phyloP scores from a whole-genome alignment of 2,329 filamentous ascomycete genomes.

The Hypoxylon sp. region DNA sequence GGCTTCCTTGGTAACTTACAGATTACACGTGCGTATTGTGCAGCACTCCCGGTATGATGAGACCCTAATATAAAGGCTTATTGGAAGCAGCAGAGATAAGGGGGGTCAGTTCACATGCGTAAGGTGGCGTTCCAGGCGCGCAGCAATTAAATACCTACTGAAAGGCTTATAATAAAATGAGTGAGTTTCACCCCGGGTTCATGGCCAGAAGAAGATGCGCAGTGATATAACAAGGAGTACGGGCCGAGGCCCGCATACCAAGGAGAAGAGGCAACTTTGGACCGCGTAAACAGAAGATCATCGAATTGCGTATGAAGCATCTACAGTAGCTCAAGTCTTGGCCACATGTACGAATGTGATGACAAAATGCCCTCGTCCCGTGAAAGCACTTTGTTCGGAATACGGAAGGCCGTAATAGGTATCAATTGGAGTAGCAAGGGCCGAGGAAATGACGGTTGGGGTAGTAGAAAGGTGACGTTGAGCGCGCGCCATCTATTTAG shows the following conservation, averaged over 20 bases:
- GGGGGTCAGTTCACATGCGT: conserved; percentile 35
- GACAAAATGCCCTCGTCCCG: conserved; percentile 39
- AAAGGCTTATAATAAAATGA: conserved; percentile 30
- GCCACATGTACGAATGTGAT: conserved; percentile 35
- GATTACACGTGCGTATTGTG: conserved; percentile 31
- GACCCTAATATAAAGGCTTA: conserved; percentile 17
- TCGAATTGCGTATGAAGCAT: conserved; percentile 43
- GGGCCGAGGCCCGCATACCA: conserved; percentile 39
- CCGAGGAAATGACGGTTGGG: conserved; percentile 44
- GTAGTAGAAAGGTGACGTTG: conserved; percentile 48
- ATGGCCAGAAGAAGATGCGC: conserved; percentile 29
- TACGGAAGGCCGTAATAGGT: conserved; percentile 46
- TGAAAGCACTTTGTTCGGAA: conserved; percentile 47
- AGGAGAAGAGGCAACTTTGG: conserved; percentile 13
- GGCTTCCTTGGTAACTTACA: conserved; percentile 27
- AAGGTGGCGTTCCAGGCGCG: conserved; percentile 19
- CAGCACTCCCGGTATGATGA: conserved; percentile 10
- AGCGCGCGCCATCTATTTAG: conserved; percentile 49
- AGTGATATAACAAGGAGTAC: conserved; percentile 38
- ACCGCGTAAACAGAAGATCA: conserved; percentile 42
- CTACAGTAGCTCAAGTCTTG: conserved; percentile 43
- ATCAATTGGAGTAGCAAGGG: conserved; percentile 46
- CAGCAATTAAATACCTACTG: conserved; percentile 44
- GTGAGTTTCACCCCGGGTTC: conserved; percentile 31
- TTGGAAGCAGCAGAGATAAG: conserved; percentile 32